These are phyloP conservation scores for Acacia acuminata DNA, from an alignment of 306 rosid genomes.

Conservation along the genomic window DNA sequence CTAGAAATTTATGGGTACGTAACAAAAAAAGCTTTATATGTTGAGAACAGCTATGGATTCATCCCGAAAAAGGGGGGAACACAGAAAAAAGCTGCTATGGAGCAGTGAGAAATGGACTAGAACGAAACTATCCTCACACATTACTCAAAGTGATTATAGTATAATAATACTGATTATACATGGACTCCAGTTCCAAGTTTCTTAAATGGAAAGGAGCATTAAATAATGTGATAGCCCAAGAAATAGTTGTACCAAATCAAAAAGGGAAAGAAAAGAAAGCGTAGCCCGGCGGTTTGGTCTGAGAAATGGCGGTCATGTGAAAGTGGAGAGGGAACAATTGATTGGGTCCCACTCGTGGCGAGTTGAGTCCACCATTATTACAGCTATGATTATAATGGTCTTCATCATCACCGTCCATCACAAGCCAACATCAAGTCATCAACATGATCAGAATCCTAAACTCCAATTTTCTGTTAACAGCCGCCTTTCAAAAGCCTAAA, in stretches of 20 bases:
- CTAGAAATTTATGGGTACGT: neutral
- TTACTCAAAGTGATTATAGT: neutral
- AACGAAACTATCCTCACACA: neutral
- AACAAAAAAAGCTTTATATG: neutral
- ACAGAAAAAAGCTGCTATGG: neutral
- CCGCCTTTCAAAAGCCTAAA: neutral
- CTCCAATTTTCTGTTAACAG: neutral
- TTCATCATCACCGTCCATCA: neutral
- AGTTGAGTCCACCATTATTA: neutral
- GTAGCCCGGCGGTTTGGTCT: neutral
- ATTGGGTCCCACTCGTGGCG: conserved; percentile 29
- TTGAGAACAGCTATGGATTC: neutral
- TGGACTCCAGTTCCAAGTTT: conserved; percentile 15
- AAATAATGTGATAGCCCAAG: neutral
- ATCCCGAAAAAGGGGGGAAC: too few species aligned
- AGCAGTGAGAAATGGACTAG: neutral
- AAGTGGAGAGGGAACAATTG: conserved; percentile 12
- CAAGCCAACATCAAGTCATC: too few species aligned
- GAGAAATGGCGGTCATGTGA: conserved; percentile 44
- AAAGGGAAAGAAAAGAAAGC: neutral
- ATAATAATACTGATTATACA: neutral
- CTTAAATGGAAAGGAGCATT: conserved; percentile 22
- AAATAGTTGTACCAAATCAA: neutral
- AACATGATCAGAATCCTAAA: neutral
- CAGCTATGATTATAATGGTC: neutral